Evolutionary conservation across 805 yeast species (phyloP), one percentile per base, ranked within the genome.

Genomic region (Myxozyma mucilagina): DNA sequence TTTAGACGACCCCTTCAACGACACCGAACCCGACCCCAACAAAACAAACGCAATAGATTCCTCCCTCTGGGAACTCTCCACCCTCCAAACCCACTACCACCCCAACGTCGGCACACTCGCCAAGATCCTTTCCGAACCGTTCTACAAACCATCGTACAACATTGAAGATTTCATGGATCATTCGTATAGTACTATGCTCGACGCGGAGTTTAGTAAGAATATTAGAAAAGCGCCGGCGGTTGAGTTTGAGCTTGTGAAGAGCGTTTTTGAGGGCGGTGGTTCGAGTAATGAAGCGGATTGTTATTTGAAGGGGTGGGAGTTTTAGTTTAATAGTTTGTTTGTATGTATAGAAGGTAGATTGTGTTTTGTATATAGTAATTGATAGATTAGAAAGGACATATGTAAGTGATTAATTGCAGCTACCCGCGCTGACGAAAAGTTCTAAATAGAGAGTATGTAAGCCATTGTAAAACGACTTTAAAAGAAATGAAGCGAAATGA

Each of bases 91-190:
- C 11, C 99, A 94, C 72, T 93, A 91, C 71, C 98, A 94, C 75
- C 97, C 98, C 14, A 94, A 94, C 70, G 90, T 94, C 11, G 93
- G 97, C 1, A 87, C 97, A 0, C 78, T 94, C 68, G 97, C 97
- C 16, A 87, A 85, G 71, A 89, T 94, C 35, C 88, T 89, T 71
- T 81, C 85, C 18, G 97, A 94, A 74, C 97, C 97, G 2, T 93
- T 91, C 77, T 83, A 86, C 71, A 94, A 94, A 73, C 85, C 87
- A 59, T 83, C 83, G 68, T 94, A 94, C 73, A 89, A 89, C 72
- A 79, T 94, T 80, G 99, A 94, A 72, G 98, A 94, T 72, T 94
- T 94, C 78, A 75, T 94, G 69, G 97, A 92, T 73, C 93, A 97
- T 90, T 85, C 87, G 59, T 94, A 92, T 72, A 78, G 80, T 77